Conservation (phyloP, 345 rosid genomes). For the Murraya paniculata region DNA sequence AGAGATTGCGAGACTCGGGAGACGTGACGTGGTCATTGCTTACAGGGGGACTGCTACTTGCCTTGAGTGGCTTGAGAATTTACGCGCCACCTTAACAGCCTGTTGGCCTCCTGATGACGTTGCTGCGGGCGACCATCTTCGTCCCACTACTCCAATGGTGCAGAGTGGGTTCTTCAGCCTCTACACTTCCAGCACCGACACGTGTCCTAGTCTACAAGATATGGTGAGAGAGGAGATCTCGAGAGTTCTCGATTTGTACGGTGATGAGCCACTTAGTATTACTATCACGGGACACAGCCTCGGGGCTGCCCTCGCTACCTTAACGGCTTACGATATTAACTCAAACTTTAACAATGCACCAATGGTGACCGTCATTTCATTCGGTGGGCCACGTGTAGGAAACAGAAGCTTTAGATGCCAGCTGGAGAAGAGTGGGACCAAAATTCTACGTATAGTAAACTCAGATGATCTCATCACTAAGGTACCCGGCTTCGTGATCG, state of each 20-base stretch:
- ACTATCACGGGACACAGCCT: slow-evolving; percentile 69
- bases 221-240: slow-evolving; percentile 41
- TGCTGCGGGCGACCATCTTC: background rate
- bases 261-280: slow-evolving; percentile 52
- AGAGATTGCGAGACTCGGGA: slow-evolving; percentile 53
- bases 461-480: slow-evolving; percentile 59
- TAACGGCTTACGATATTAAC: slow-evolving; percentile 53
- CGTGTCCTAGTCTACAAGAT: slow-evolving; percentile 38
- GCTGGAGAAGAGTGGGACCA: slow-evolving; percentile 51
- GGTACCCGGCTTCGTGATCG: slow-evolving; percentile 55
- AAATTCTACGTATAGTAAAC: slow-evolving; percentile 57
- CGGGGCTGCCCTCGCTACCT: slow-evolving; percentile 62
- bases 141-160: slow-evolving; percentile 42
- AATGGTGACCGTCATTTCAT: slow-evolving; percentile 57
- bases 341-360: slow-evolving; percentile 30
- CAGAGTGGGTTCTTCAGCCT: slow-evolving; percentile 63
- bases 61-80: slow-evolving; percentile 62
- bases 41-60: slow-evolving; percentile 62
- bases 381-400: slow-evolving; percentile 72
- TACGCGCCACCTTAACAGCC: slow-evolving; percentile 45
- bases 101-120: slow-evolving; percentile 14
- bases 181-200: slow-evolving; percentile 38
- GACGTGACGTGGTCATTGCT: slow-evolving; percentile 60
- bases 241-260: slow-evolving; percentile 34
- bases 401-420: slow-evolving; percentile 44